These are phyloP conservation scores for Myxozyma geophila DNA, from an alignment of 805 yeast species.

Conservation along the genomic window DNA sequence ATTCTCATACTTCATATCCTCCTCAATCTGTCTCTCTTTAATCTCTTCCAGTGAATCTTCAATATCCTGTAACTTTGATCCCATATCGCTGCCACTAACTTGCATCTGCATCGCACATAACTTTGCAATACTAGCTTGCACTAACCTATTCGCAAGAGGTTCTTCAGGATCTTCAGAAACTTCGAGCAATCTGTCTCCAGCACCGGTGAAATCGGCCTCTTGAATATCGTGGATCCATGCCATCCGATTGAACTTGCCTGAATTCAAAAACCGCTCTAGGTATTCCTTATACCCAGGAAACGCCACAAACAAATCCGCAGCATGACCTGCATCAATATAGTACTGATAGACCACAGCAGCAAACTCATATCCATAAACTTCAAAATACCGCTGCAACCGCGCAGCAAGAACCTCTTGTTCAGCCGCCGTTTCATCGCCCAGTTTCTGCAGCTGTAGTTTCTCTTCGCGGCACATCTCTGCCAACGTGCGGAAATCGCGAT, in stretches of 20 bases:
- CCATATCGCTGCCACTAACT: conserved; percentile 7
- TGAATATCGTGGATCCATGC: conserved; percentile 75
- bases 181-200: conserved; percentile 54
- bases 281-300: conserved; percentile 58
- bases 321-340: conserved; percentile 58
- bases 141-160: conserved; percentile 52
- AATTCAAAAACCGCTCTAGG: conserved; percentile 57
- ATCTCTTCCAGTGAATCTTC: conserved; percentile 13
- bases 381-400: conserved; percentile 52
- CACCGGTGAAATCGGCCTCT: conserved; percentile 55
- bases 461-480: conserved; percentile 50
- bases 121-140: conserved; percentile 74
- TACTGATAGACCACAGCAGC: conserved; percentile 66
- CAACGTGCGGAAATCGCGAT: conserved; percentile 66
- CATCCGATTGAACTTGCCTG: conserved; percentile 49
- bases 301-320: conserved; percentile 58
- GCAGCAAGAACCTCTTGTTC: conserved; percentile 24
- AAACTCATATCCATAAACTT: conserved; percentile 67
- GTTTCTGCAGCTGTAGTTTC: conserved; percentile 12
- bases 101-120: conserved; percentile 58
- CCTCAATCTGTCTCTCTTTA: conserved; percentile 14
- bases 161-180: conserved; percentile 53
- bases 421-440: conserved; percentile 7
- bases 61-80: conserved; percentile 3
- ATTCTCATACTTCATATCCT: conserved; percentile 6